Evolutionary conservation across 495 filamentous ascomycete species (phyloP).

Genomic region (Podospora pseudopauciseta): DNA sequence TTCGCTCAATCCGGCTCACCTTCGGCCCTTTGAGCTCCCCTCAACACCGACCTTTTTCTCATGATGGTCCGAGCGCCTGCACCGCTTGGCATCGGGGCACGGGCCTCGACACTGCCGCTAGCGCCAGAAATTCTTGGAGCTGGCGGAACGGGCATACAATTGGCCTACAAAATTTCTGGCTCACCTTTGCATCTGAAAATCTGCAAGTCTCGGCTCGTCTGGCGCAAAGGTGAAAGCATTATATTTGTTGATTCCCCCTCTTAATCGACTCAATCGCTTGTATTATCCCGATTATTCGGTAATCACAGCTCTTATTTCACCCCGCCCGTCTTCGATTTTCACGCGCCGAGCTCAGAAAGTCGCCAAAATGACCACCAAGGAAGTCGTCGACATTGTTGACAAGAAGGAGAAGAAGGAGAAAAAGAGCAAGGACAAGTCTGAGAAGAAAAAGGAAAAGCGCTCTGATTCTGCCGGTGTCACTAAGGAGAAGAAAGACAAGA

Average conservation of each 20-base stretch:
- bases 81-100: neutral
- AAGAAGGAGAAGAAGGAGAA: slow-evolving; percentile 70
- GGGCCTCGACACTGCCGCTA: neutral
- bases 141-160: slow-evolving; percentile 30
- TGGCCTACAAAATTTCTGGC: slow-evolving; percentile 33
- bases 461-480: slow-evolving; percentile 69
- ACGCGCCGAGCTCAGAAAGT: neutral
- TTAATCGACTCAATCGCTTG: neutral
- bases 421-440: slow-evolving; percentile 85
- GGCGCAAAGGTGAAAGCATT: neutral
- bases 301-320: neutral
- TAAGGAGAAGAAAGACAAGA: slow-evolving; percentile 60
- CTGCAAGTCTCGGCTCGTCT: slow-evolving; percentile 14
- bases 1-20: neutral
- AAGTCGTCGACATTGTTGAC: slow-evolving; percentile 39
- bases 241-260: neutral
- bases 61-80: neutral
- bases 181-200: slow-evolving; percentile 23
- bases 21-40: neutral
- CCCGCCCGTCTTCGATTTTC: neutral
- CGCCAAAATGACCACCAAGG: slow-evolving; percentile 26
- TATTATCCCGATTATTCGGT: neutral
- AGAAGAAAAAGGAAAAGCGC: slow-evolving; percentile 72
- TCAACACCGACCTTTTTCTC: neutral
- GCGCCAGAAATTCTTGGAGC: slow-evolving; percentile 12